Conservation (phyloP, 225 moss, liverwort and hornwort species). For the Anthoceros angustus region DNA sequence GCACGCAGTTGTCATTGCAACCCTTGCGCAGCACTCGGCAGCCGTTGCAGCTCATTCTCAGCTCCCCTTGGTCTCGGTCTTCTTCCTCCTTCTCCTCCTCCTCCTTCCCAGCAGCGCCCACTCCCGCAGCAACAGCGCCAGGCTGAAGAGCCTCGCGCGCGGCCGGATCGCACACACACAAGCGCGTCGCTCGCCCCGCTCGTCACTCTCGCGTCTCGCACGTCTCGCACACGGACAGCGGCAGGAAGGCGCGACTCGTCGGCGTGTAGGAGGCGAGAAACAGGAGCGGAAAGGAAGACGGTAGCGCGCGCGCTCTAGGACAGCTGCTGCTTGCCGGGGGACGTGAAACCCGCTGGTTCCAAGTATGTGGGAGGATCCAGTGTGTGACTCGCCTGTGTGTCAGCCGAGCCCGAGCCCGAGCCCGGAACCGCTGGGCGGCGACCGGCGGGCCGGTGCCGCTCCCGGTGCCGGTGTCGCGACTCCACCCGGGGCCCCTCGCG, state of each 20-base stretch:
- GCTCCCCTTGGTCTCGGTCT: not conserved
- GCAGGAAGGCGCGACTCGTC: not conserved
- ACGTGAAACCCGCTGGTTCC: not conserved
- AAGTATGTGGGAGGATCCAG: not conserved
- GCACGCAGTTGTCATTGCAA: slow-evolving; percentile 47
- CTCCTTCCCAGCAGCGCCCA: no score
- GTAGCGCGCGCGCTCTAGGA: not conserved
- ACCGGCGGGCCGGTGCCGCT: no score
- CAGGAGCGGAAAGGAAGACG: not conserved
- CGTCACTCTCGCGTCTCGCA: no score
- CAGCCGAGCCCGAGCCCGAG: not conserved
- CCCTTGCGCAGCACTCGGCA: slow-evolving; percentile 65
- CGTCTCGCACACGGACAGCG: no score
- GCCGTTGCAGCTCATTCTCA: slow-evolving; percentile 67
- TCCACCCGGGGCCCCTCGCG: no score
- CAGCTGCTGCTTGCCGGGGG: not conserved
- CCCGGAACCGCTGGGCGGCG: no score
- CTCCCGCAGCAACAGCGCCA: no score
- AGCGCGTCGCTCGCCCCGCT: no score
- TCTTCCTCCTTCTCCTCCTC: not conserved
- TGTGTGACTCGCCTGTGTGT: not conserved
- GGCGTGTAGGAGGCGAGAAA: not conserved
- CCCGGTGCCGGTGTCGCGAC: no score
- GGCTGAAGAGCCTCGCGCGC: no score
- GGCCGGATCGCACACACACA: no score